Conservation (phyloP, 176 grass and related monocot genomes). For the Luzula sylvatica region DNA sequence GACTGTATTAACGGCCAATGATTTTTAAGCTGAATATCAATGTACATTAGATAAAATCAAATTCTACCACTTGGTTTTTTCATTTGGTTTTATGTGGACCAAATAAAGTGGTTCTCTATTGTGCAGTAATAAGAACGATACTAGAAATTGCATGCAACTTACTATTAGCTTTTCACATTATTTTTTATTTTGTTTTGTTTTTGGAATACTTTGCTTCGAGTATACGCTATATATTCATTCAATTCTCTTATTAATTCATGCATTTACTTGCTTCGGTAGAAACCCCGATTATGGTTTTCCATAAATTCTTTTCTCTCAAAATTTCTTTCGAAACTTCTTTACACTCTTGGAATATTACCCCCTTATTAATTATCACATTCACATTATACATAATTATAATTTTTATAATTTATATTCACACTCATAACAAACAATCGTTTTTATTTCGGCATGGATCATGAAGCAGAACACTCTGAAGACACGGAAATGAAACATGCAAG, state of each 20-base stretch:
- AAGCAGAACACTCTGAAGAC: constrained; percentile 10
- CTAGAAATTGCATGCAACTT: too few relatives aligned
- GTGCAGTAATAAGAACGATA: too few relatives aligned
- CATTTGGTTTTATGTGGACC: too few relatives aligned
- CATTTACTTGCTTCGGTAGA: not conserved
- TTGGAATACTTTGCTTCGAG: not conserved
- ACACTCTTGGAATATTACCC: not conserved
- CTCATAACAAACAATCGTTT: constrained; percentile 29
- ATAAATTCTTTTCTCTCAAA: not conserved
- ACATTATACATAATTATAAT: not conserved
- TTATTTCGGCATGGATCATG: constrained; percentile 43
- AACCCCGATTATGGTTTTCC: not conserved
- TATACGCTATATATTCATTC: constrained; percentile 6
- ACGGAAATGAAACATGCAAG: constrained; percentile 16
- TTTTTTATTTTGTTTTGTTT: too few relatives aligned
- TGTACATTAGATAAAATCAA: too few relatives aligned
- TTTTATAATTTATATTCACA: constrained; percentile 28
- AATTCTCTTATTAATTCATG: not conserved
- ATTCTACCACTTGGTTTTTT: too few relatives aligned
- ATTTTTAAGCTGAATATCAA: too few relatives aligned
- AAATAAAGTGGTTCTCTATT: too few relatives aligned
- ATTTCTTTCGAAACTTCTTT: not conserved
- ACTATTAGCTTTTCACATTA: too few relatives aligned
- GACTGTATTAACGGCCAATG: too few relatives aligned
- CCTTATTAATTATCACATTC: not conserved